Conservation (phyloP, 2,329 filamentous ascomycete species). For the Pestalotiopsis sp. region DNA sequence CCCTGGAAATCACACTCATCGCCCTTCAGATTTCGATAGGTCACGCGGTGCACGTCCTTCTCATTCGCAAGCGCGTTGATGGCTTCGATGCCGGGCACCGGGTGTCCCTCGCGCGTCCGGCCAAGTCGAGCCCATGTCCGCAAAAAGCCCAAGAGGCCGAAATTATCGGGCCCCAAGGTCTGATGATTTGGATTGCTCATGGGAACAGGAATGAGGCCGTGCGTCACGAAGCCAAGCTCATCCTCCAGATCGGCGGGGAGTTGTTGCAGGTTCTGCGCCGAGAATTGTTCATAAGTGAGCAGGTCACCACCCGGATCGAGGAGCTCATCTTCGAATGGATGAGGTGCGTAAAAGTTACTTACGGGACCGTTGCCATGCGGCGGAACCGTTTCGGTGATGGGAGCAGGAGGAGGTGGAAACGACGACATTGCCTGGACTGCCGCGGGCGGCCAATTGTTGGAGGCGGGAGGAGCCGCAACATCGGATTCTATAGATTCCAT, state of each 20-base stretch:
- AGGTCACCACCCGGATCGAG: neutral
- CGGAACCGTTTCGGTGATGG: neutral
- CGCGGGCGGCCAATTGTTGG: neutral
- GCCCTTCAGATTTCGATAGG: slow-evolving; percentile 51
- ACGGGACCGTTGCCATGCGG: neutral
- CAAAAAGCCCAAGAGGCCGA: slow-evolving; percentile 50
- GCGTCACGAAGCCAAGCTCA: slow-evolving; percentile 17
- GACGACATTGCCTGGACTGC: neutral
- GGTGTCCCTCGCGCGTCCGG: neutral
- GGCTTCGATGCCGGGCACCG: neutral
- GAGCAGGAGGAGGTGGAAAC: neutral
- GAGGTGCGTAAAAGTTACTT: neutral
- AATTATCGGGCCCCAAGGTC: slow-evolving; percentile 49
- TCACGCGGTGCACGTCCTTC: slow-evolving; percentile 26
- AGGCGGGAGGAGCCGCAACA: neutral
- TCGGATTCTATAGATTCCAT: neutral
- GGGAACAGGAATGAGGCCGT: slow-evolving; percentile 25
- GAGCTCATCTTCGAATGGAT: neutral
- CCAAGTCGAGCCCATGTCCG: slow-evolving; percentile 41
- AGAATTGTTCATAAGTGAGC: too few species aligned
- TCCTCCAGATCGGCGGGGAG: slow-evolving; percentile 14
- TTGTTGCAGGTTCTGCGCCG: neutral
- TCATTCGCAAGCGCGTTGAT: slow-evolving; percentile 20
- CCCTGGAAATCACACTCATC: slow-evolving; percentile 60
- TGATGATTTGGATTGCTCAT: slow-evolving; percentile 32